Base-by-base conservation (phyloP, 176 grass and related monocot genomes). In the Dendrocalamus sinicus region DNA sequence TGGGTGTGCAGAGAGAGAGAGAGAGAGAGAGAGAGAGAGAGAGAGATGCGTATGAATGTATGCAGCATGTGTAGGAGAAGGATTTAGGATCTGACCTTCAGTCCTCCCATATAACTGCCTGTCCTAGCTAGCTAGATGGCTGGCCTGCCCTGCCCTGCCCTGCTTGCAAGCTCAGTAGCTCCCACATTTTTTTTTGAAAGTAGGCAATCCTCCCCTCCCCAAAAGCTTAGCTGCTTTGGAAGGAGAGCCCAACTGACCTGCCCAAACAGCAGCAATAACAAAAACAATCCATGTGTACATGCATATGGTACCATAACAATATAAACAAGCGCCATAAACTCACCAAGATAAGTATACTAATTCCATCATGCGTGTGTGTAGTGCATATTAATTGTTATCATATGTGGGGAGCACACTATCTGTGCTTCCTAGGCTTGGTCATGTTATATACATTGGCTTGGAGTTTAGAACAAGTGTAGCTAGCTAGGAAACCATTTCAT, bases 41-140 rank as follows among this genome's bases (percentile, higher is more conserved):
- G 19, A 32, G 46, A 9, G 5, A 43, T 52, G 59, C 32, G 55
- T 83, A 89, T 84, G 76, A 75, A 81, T 70, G 44, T 61, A 77
- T 84, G 72, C 14, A 66, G 70, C 75, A 71, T 50, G 50, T 48
- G 82, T 78, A 87, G 79, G 58, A 84, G 89, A 91, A 88, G 77
- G 85, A 91, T 88, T 84, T 91, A 88, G 89, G 81, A 80, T 88
- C 85, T 91, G 85, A 88, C 85, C 81, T 91, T 23, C 76, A 76
- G 32, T 75, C 45, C 69, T 91, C 75, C 69, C 61, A n/a, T n/a
- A 84, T 84, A 84, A 91, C 71, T 63, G 71, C 23, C 54, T 77
- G 79, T 83, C 72, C 70, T 51, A 66, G 53, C 39, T 39, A 63
- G 60, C 2, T 30, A 12, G 37, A 28, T 60, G 59, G 63, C 73